These are phyloP conservation scores for Paecilomyces sp. DNA, from an alignment of 2,329 filamentous ascomycete species.

Conservation along the genomic window DNA sequence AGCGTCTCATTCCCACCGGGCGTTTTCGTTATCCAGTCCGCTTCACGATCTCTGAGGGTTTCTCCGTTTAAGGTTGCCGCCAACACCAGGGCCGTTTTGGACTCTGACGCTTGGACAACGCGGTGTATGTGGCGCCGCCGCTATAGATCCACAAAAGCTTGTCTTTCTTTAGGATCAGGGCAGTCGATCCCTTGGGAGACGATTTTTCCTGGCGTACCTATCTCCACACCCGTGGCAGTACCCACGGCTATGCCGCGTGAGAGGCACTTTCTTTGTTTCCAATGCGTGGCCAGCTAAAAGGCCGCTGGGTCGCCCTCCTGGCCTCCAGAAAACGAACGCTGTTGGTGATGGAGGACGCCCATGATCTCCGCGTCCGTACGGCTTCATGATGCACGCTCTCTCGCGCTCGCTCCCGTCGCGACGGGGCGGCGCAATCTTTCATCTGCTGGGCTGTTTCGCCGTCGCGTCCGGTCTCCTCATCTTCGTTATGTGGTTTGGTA, in stretches of 20 bases:
- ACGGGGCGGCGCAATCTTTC: neutral
- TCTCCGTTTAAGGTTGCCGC: neutral
- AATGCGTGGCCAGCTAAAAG: neutral
- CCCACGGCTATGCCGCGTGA: neutral
- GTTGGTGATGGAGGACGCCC: neutral
- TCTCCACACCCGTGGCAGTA: neutral
- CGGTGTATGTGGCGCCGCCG: neutral
- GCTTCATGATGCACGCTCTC: neutral
- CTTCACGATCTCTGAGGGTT: no score
- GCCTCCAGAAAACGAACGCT: neutral
- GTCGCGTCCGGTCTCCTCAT: neutral
- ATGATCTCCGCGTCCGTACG: neutral
- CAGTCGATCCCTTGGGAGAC: neutral
- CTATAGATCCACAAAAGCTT: neutral
- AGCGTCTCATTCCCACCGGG: neutral
- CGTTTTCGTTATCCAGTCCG: neutral
- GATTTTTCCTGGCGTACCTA: neutral
- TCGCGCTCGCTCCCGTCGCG: neutral
- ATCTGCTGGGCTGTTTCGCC: neutral
- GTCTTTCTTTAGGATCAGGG: neutral
- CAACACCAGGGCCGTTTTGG: neutral
- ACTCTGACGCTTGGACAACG: neutral
- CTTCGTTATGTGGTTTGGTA: constrained; percentile 15
- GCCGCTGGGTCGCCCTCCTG: neutral
- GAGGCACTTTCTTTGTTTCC: neutral